Conservation (phyloP, 495 filamentous ascomycete species). For the Apiosordaria backusii region DNA sequence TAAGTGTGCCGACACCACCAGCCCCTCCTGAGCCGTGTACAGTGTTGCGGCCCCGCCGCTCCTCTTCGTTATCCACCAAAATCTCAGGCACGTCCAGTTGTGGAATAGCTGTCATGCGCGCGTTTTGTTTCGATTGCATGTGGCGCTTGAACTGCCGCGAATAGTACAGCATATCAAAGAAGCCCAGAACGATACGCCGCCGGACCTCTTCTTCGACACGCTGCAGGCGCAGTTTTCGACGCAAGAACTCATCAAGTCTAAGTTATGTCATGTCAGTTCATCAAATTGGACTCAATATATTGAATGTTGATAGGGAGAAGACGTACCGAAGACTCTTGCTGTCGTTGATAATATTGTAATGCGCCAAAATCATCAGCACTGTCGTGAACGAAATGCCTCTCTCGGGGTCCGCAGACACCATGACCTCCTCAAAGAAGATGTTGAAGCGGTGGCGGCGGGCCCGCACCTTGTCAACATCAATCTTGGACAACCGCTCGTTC, state of each 20-base stretch:
- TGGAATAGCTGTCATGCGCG: conserved; percentile 71
- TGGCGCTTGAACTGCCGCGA: conserved; percentile 72
- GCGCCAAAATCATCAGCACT: conserved; percentile 94
- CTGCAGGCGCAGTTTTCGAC: conserved; percentile 83
- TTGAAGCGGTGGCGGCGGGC: conserved; percentile 74
- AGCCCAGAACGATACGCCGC: conserved; percentile 81
- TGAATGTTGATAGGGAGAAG: background rate
- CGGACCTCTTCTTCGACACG: conserved; percentile 95
- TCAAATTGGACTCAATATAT: conserved; percentile 18
- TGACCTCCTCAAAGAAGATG: conserved; percentile 90
- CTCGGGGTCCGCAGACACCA: conserved; percentile 85
- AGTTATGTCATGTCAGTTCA: background rate
- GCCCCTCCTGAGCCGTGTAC: background rate
- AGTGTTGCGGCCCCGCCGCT: conserved; percentile 17
- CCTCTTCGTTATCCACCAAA: conserved; percentile 67
- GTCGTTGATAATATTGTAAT: conserved; percentile 98
- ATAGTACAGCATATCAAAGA: conserved; percentile 95
- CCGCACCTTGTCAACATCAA: conserved; percentile 72
- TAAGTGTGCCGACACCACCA: conserved; percentile 2
- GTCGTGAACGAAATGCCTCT: conserved; percentile 88
- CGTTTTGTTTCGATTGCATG: conserved; percentile 62
- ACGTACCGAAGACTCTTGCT: conserved; percentile 82
- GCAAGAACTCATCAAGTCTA: conserved; percentile 89
- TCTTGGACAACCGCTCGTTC: conserved; percentile 66
- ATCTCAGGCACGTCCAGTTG: conserved; percentile 88